Percentiles rank a stretch among this genome's conserved stretches.
phyloP scores from a whole-genome alignment of 2,329 filamentous ascomycete species.

The Cladorrhinum sp. region DNA sequence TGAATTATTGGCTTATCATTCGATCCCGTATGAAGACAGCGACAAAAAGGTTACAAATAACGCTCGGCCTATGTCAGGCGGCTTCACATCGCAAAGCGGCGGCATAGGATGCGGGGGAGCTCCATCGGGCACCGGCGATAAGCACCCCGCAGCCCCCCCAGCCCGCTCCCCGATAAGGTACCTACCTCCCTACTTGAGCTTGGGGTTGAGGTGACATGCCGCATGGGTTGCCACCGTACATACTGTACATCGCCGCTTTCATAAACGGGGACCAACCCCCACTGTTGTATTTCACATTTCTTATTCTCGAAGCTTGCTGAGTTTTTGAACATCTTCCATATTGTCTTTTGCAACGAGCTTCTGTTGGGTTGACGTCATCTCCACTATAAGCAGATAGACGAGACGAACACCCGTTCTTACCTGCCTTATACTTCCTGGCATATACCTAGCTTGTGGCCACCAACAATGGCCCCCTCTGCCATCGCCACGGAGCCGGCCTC shows the following conservation, averaged over 20 bases:
- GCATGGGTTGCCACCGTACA: background rate
- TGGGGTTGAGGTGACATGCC: background rate
- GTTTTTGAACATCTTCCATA: background rate
- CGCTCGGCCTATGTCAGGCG: background rate
- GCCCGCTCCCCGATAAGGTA: background rate
- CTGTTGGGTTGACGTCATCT: background rate
- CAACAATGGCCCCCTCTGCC: conserved; percentile 56
- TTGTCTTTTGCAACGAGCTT: background rate
- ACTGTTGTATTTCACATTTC: background rate
- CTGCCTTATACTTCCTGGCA: background rate
- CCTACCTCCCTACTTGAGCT: background rate
- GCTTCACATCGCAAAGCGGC: background rate
- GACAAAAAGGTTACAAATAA: background rate
- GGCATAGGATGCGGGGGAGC: conserved; percentile 1
- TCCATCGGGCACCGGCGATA: conserved; percentile 4
- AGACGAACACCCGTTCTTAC: background rate
- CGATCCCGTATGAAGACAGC: background rate
- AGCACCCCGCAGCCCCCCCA: background rate
- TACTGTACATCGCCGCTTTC: background rate
- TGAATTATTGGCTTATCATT: background rate
- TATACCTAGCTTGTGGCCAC: background rate
- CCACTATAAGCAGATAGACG: background rate
- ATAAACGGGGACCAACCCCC: background rate
- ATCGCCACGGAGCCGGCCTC: conserved; percentile 44
- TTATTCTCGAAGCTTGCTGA: background rate